Evolutionary conservation across 2,329 filamentous ascomycete genomes (phyloP), one percentile per base, ranked within the genome.

Genomic region (Colletotrichum australisinense): DNA sequence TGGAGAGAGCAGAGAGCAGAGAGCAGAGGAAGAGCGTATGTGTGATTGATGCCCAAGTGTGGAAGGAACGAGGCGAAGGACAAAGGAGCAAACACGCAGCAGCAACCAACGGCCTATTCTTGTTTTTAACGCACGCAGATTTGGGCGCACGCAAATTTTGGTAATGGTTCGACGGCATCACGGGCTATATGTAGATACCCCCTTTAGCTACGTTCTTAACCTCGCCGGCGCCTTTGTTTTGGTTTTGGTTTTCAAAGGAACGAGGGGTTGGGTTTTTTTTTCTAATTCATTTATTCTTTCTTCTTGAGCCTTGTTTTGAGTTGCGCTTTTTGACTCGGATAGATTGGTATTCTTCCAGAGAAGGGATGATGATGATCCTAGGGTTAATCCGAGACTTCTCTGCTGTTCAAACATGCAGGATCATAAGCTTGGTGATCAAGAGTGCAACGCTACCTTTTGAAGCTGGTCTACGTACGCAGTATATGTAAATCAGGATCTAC

Each of bases 141-240:
- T n/a, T 35, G 32, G 32, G 32, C 32, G 11, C 32, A 35, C 32
- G 32, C 32, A 35, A 35, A 35, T 35, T 35, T 12, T 24, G 46
- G 46, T 53, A 35, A 30, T 30, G 46, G 46, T 35, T 30, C 16
- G 4, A 53, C 28, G 46, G 60, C 60, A 63, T 53, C 46, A 63
- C n/a, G n/a, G 46, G 60, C 42, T 32, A 63, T 30, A 63, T 63
- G 60, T 63, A 63, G 28, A 63, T 63, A 63, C 60, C 60, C 59
- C 60, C 60, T 52, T 63, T 30, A n/a, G 42, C 49, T 63, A 63
- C n/a, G 46, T 53, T 63, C 24, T 28, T 30, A 24, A 63, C 46
- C 4, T 53, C 46, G 60, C 11, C 5, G 60, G 12, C 42, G 42
- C 42, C 42, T 9, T 9, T 24, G n/a, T 32, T 42, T 11, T 53